Evolutionary conservation across 2,329 filamentous ascomycete species (phyloP).

Genomic region (Hypoxylon sp.): DNA sequence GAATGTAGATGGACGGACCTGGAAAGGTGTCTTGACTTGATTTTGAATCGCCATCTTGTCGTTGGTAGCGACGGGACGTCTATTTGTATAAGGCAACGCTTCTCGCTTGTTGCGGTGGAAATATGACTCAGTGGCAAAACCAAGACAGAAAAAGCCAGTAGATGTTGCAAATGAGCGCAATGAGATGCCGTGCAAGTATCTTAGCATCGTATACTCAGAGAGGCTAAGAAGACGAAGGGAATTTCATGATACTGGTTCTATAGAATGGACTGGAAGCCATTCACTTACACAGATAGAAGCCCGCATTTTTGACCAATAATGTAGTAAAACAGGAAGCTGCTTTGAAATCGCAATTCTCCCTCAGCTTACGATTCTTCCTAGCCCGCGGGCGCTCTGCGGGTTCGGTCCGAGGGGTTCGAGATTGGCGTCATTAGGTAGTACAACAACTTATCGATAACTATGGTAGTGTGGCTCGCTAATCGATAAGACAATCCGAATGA

Average conservation of each 20-base stretch:
- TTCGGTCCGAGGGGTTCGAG: conserved; percentile 41
- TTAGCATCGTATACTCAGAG: conserved; percentile 46
- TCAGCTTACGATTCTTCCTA: background rate
- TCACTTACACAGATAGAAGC: conserved; percentile 50
- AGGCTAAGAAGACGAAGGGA: conserved; percentile 25
- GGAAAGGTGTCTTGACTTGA: conserved; percentile 55
- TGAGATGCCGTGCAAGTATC: conserved; percentile 48
- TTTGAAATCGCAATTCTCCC: conserved; percentile 56
- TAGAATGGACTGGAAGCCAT: conserved; percentile 37
- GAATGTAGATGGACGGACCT: conserved; percentile 50
- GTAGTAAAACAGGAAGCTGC: conserved; percentile 51
- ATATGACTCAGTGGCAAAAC: conserved; percentile 48
- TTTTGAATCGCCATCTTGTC: conserved; percentile 51
- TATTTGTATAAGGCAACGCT: conserved; percentile 17
- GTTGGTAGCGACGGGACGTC: conserved; percentile 18
- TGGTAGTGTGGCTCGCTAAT: conserved; percentile 5
- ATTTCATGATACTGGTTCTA: conserved; percentile 31
- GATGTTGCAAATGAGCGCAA: conserved; percentile 48
- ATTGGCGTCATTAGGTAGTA: conserved; percentile 14
- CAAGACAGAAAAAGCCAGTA: conserved; percentile 45
- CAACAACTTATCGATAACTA: background rate
- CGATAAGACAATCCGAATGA: conserved; percentile 28
- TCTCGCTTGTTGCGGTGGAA: conserved; percentile 47
- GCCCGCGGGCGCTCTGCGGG: conserved; percentile 12
- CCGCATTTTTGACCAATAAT: conserved; percentile 42